Base-by-base conservation (phyloP, 208 protist species). In the Trypanosoma conorhini region DNA sequence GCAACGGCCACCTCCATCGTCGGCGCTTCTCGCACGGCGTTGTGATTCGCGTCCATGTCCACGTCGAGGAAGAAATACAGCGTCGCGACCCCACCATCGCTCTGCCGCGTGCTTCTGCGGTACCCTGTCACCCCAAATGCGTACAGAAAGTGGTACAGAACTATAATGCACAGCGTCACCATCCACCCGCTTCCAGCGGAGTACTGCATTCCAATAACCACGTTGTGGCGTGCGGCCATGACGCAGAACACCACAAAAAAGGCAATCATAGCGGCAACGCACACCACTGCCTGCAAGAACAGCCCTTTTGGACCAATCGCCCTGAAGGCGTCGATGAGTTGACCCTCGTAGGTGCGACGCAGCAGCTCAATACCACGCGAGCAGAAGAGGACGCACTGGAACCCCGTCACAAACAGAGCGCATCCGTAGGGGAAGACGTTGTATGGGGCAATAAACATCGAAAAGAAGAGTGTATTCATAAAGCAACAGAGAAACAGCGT, bases 361-460 rank as follows among this genome's bases (percentile, higher is more conserved):
- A 81, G 59, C 22, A 94, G 62, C 50, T 94, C 86, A 63, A 88
- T 81, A 30, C 86, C 84, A 31, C 86, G 80, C 24, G 83, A 87
- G 73, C 82, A 83, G 58, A 89, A 76, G 4, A 89, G 67, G 35
- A 71, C 67, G 56, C 81, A 80, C 63, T 94, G 83, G 15, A 48
- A 75, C 5, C 72, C 56, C 22, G 69, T 63, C 56, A 91, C 74
- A 17, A 89, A 22, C 17, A 91, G 77, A 7, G 83, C 79, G 35
- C 59, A 69, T 13, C 88, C 85, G 67, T 85, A 89, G 24, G 72
- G 81, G 56, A 91, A 91, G 1, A 85, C 69, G 28, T 91, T 59
- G 62, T 81, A 88, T 13, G 85, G 83, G 38, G 69, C 7, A 22
- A 76, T 50, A 58, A 94, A 85, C 48, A 91, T 87, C 28, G 81